These are phyloP conservation scores for Zopfia rhizophila DNA, from an alignment of 2,329 filamentous ascomycete species.

Conservation along the genomic window DNA sequence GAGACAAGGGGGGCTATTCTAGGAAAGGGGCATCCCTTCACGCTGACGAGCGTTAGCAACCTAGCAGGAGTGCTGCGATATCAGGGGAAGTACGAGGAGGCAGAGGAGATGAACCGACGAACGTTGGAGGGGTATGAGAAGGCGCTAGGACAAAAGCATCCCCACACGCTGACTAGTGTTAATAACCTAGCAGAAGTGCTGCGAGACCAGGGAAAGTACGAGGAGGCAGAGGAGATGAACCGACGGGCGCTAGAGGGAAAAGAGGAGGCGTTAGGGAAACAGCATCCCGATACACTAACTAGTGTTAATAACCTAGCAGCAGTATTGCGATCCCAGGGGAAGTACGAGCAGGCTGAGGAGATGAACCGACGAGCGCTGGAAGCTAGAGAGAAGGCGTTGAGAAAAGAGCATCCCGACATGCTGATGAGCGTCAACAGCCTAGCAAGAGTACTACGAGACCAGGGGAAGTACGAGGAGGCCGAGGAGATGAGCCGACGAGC, in stretches of 20 bases:
- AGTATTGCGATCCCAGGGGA: neutral
- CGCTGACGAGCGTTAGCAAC: slow-evolving; percentile 19
- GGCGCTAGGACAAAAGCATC: slow-evolving; percentile 1
- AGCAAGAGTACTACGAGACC: neutral
- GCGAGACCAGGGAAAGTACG: slow-evolving; percentile 4
- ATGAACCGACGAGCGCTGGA: slow-evolving; percentile 1
- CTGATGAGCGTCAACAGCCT: slow-evolving; percentile 3
- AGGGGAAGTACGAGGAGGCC: slow-evolving; percentile 9
- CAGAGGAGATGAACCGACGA: slow-evolving; percentile 7
- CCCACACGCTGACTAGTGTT: slow-evolving; percentile 7
- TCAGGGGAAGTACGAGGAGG: slow-evolving; percentile 6
- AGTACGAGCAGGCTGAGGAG: slow-evolving; percentile 1
- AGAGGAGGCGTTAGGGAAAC: slow-evolving; percentile 6
- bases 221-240: slow-evolving; percentile 11
- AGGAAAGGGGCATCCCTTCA: neutral
- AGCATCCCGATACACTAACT: slow-evolving; percentile 5
- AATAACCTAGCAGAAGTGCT: slow-evolving; percentile 21
- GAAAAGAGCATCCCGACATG: slow-evolving; percentile 3
- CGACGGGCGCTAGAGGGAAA: neutral
- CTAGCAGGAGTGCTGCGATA: slow-evolving; percentile 16
- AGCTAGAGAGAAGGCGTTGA: neutral
- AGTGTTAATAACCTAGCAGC: neutral
- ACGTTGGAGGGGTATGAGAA: slow-evolving; percentile 2
- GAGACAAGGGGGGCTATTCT: neutral
- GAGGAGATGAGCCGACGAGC: neutral